Evolutionary conservation across 2,329 filamentous ascomycete genomes (phyloP).

Genomic region (Periconia sp.): DNA sequence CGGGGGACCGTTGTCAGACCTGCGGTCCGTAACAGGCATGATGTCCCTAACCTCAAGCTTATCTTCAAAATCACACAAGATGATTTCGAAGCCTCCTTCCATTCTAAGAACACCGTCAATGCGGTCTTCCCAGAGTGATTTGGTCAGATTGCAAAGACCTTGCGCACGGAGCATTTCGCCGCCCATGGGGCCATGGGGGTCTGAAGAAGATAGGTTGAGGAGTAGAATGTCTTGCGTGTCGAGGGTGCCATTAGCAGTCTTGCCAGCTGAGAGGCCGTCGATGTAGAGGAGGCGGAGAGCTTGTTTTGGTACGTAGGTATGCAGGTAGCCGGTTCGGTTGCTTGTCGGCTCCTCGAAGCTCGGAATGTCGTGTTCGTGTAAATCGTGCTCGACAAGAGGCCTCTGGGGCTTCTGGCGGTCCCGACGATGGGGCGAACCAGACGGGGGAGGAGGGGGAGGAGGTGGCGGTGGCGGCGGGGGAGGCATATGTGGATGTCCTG

Average conservation of each 20-base stretch:
- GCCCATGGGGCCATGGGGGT: constrained; percentile 34
- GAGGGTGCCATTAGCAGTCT: constrained; percentile 68
- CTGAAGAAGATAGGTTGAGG: constrained; percentile 45
- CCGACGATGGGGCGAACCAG: background rate
- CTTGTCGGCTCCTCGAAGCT: background rate
- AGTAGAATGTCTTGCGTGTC: constrained; percentile 71
- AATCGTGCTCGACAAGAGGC: background rate
- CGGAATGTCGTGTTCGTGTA: too few species aligned
- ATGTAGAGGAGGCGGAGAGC: constrained; percentile 69
- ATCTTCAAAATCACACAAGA: constrained; percentile 67
- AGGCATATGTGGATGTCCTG: constrained; percentile 1
- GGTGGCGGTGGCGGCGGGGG: background rate
- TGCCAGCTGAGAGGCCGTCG: constrained; percentile 73
- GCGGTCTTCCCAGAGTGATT: constrained; percentile 55
- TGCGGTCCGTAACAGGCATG: constrained; percentile 12
- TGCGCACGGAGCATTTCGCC: constrained; percentile 60
- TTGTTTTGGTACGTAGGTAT: constrained; percentile 67
- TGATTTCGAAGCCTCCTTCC: constrained; percentile 74
- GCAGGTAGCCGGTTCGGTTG: constrained; percentile 62
- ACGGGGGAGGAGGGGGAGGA: background rate
- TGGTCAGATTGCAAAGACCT: constrained; percentile 62
- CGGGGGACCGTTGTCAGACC: too few species aligned
- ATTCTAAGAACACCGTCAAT: constrained; percentile 71
- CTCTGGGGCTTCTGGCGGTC: background rate
- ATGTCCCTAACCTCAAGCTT: constrained; percentile 35